Base-by-base conservation (phyloP, 306 rosid genomes). In the Sesbania bispinosa region DNA sequence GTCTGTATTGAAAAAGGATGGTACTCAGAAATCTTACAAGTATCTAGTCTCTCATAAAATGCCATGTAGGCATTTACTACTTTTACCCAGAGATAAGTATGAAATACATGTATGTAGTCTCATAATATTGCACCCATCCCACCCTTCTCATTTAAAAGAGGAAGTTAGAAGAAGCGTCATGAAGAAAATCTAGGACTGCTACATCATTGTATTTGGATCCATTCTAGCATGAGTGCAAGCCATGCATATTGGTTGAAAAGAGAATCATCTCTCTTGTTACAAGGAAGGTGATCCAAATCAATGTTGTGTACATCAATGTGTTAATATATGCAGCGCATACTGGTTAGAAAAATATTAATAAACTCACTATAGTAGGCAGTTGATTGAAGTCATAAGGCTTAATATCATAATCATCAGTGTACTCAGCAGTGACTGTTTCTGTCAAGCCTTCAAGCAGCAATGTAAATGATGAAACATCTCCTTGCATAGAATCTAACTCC, bases 371-470 rank as follows among this genome's bases (percentile, higher is more conserved):
- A 19, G 26, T 45, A 71, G 62, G 74, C 21, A 27, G 14, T 47
- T 54, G 78, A 45, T 21, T 13, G 52, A 64, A 45, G 5, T 78
- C 63, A 72, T 72, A 55, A 35, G 74, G 78, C 82, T 72, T 57
- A 50, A 65, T 58, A 29, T 78, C 82, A 57, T 64, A 71, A 48
- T 78, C 74, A 64, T 78, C 68, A 5, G 38, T 2, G 14, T 23
- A 9, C 32, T 52, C 67, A 29, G n/a, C 51, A 7, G 32, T 14
- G 73, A 75, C 78, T 63, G 15, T 71, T 78, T 74, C 83, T 30
- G 68, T 75, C 88, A 88, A 85, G 74, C 86, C 67, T 11, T 85
- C 90, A 67, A 87, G 74, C 38, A 91, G 71, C 42, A 74, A 15
- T 85, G 80, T 71, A 59, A 78, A 64, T 47, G 69, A 64, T 3